phyloP scores from a whole-genome alignment of 495 filamentous ascomycete genomes.

The Patellaria atrata region DNA sequence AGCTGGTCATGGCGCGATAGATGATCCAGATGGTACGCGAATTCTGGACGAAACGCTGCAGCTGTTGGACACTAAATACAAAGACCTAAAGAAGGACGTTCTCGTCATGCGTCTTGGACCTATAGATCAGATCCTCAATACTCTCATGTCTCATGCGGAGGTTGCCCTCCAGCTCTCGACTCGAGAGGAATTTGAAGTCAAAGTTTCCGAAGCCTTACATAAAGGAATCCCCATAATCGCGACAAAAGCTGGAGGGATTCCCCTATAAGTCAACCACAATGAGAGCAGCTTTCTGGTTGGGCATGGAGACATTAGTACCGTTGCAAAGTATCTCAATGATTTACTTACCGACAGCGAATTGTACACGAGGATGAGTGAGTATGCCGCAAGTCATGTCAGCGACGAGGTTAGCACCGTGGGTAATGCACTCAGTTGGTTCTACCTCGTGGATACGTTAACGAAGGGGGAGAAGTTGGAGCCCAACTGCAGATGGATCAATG shows the following conservation, averaged over 20 bases:
- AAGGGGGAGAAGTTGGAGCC: constrained; percentile 35
- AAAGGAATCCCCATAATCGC: constrained; percentile 75
- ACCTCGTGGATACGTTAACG: constrained; percentile 50
- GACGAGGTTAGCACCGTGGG: constrained; percentile 79
- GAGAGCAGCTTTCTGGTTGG: constrained; percentile 68
- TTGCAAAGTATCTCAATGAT: constrained; percentile 53
- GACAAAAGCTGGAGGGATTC: constrained; percentile 65
- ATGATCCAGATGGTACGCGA: constrained; percentile 64
- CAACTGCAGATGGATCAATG: constrained; percentile 55
- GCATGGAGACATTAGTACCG: constrained; percentile 55
- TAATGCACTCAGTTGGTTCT: constrained; percentile 65
- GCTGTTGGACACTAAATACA: constrained; percentile 43
- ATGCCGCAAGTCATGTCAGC: constrained; percentile 49
- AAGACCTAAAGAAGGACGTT: constrained; percentile 41
- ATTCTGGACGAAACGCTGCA: constrained; percentile 60
- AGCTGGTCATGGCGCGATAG: constrained; percentile 67
- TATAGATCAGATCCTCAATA: constrained; percentile 70
- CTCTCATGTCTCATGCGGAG: constrained; percentile 57
- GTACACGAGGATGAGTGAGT: constrained; percentile 53
- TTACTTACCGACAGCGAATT: constrained; percentile 52
- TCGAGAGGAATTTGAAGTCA: constrained; percentile 79
- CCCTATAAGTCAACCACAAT: constrained; percentile 59
- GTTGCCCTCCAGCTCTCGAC: constrained; percentile 69
- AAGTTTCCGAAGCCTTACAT: constrained; percentile 77
- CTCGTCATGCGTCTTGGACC: constrained; percentile 66